phyloP scores from a whole-genome alignment of 257 asterid species.

The Solanum rostratum region DNA sequence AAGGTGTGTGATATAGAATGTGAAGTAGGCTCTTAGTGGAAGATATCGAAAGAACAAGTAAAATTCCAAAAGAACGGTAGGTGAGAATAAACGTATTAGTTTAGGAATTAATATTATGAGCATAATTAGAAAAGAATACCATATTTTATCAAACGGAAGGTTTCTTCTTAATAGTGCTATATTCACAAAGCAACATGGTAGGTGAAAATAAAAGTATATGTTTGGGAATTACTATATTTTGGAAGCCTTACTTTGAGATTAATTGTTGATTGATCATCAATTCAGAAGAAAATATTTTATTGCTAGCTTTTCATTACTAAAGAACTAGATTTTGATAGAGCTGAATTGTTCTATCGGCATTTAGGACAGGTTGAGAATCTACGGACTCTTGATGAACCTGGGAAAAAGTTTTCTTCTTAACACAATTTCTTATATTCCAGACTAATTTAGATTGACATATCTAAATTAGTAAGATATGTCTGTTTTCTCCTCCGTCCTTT shows the following conservation, averaged over 20 bases:
- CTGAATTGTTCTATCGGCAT: neutral
- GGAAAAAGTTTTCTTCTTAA: neutral
- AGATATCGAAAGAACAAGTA: neutral
- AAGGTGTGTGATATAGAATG: neutral
- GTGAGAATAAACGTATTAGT: neutral
- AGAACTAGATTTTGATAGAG: neutral
- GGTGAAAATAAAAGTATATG: neutral
- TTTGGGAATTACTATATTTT: neutral
- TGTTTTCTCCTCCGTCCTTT: neutral
- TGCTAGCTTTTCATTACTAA: neutral
- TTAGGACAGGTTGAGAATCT: neutral
- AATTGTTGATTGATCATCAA: neutral
- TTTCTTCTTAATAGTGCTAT: neutral
- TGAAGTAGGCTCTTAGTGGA: neutral
- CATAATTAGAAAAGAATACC: neutral
- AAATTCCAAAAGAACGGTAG: neutral
- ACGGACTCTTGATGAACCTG: neutral
- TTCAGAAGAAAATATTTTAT: neutral
- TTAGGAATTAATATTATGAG: neutral
- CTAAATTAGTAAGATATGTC: too few relatives aligned
- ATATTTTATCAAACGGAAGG: neutral
- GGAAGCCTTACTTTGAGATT: neutral
- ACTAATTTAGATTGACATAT: neutral
- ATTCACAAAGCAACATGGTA: neutral
- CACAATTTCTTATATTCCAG: neutral